phyloP scores from a whole-genome alignment of 306 rosid species.

The Fragaria iinumae region DNA sequence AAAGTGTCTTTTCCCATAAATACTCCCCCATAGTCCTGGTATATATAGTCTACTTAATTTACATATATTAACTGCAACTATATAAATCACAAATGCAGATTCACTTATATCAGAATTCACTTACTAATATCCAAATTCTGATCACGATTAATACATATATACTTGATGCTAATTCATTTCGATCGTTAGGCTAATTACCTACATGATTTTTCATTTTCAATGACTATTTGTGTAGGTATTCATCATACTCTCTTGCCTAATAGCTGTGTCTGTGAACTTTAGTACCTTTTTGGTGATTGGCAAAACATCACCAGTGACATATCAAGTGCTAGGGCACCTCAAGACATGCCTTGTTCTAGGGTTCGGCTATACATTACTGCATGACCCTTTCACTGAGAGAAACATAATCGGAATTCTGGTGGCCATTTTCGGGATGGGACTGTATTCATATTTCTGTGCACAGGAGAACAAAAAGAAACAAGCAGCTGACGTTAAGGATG shows the following conservation, averaged over 20 bases:
- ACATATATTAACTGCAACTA: background rate
- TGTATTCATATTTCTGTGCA: conserved; percentile 86
- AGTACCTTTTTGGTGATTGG: conserved; percentile 95
- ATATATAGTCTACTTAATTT: background rate
- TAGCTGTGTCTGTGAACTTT: conserved; percentile 92
- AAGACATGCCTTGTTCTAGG: conserved; percentile 93
- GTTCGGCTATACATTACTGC: conserved; percentile 94
- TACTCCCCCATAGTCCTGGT: conserved; percentile 84
- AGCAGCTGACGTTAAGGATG: conserved; percentile 57
- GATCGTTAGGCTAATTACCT: background rate
- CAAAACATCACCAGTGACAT: conserved; percentile 96
- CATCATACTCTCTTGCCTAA: conserved; percentile 81
- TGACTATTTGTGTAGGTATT: conserved; percentile 48
- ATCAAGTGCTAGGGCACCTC: conserved; percentile 95
- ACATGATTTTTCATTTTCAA: background rate
- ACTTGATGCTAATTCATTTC: background rate
- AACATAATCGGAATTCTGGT: conserved; percentile 78
- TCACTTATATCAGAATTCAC: background rate
- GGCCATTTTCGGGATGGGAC: conserved; percentile 86
- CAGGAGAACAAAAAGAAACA: conserved; percentile 85
- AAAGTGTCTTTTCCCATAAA: conserved; percentile 76
- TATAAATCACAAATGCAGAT: background rate
- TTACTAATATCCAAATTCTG: background rate
- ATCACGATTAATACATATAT: background rate
- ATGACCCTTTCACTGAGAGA: conserved; percentile 88